Evolutionary conservation across 1,284 basidiomycete species (phyloP), one percentile per base, ranked within the genome.

Genomic region (Filobasidium uniguttulatum): DNA sequence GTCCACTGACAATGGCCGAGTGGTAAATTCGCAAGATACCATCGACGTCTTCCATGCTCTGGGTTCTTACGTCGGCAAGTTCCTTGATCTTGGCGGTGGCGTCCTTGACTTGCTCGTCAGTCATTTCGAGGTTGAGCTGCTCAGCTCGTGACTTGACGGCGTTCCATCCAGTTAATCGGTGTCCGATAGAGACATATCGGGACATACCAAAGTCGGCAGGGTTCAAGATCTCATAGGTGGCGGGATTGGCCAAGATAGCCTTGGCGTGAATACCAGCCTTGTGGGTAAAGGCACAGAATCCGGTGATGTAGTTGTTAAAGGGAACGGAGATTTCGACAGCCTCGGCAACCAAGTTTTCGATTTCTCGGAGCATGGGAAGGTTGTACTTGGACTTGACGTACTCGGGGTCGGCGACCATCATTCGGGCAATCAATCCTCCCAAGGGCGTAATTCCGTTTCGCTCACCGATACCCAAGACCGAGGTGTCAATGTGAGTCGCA

Each of bases 251-350:
- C 51, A 99, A 80, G 71, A 99, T 99, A 36, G 94, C 94, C 78
- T 99, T 99, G 73, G 94, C 94, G 71, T 99, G 94, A 60, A 99
- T 99, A 70, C 94, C 94, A 28, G 94, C 94, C 82, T 99, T 98
- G 82, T 98, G 94, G 23, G 94, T 99, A 75, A 99, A 99, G 17
- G 94, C 94, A 67, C 94, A 98, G 74, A 97, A 98, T 26, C 94
- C 94, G 50, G 76, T 78, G 61, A 78, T 76, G 65, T 75, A 75
- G 71, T 72, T 73, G 67, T 69, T 70, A 61, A 98, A 99, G 34
- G 94, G 93, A 40, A 99, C 82, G 62, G 90, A 88, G 67, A 98
- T 88, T 70, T 97, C 89, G 55, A 99, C 94, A 46, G 93, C 91
- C 71, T 97, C 91, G 52, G 94, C 94, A 57, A 99, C 93, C 63